Percentiles rank a stretch among this genome's conserved stretches.
Evolutionary conservation across 805 yeast species (phyloP).

Genomic region (Komagataella pseudopastoris): DNA sequence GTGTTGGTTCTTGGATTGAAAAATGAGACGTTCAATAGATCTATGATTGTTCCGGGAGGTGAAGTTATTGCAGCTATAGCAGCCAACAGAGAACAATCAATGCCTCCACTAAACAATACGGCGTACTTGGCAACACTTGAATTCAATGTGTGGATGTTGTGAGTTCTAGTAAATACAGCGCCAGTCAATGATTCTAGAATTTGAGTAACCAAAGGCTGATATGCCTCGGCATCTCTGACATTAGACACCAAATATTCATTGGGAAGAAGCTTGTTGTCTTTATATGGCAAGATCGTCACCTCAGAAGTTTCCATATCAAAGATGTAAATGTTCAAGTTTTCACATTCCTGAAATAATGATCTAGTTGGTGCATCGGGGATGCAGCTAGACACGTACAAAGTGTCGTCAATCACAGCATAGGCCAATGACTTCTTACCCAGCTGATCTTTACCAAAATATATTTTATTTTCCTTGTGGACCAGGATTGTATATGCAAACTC

Average conservation of each 20-base stretch:
- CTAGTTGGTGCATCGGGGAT: constrained; percentile 18
- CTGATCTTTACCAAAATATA: constrained; percentile 76
- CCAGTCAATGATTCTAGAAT: constrained; percentile 13
- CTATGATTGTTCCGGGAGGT: constrained; percentile 28
- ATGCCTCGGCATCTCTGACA: neutral
- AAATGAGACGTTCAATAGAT: constrained; percentile 85
- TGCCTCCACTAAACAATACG: constrained; percentile 84
- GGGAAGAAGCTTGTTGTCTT: constrained; percentile 7
- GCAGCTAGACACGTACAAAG: constrained; percentile 34
- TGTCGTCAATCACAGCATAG: constrained; percentile 21
- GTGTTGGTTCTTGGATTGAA: constrained; percentile 71
- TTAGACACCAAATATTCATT: constrained; percentile 6
- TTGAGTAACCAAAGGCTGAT: constrained; percentile 8
- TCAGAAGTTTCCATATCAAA: constrained; percentile 17
- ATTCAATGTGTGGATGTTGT: constrained; percentile 46
- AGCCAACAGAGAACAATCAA: constrained; percentile 82
- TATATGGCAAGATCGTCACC: constrained; percentile 10
- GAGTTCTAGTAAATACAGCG: constrained; percentile 37
- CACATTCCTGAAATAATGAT: constrained; percentile 36
- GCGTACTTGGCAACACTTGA: constrained; percentile 28
- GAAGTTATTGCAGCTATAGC: constrained; percentile 28
- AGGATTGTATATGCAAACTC: constrained; percentile 64
- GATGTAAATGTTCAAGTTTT: constrained; percentile 33
- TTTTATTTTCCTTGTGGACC: constrained; percentile 22
- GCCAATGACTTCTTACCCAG: constrained; percentile 74